These are phyloP conservation scores for Xerocomus spinulosus DNA, from an alignment of 768 basidiomycete genomes.

Conservation along the genomic window DNA sequence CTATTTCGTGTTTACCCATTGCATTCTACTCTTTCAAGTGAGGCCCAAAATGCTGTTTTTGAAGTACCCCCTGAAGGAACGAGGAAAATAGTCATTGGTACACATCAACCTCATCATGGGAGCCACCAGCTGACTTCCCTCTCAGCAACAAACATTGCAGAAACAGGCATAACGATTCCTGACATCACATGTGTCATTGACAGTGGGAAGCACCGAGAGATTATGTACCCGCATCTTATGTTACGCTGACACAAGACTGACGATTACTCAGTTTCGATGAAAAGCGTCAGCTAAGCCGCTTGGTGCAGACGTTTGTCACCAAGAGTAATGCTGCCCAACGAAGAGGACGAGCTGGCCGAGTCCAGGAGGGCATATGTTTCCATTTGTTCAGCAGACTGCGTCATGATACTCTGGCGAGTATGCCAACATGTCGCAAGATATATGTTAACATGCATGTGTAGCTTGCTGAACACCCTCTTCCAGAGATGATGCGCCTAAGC, in stretches of 20 bases:
- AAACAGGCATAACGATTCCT: constrained; percentile 97
- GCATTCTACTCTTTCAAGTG: constrained; percentile 90
- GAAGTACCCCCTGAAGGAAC: constrained; percentile 75
- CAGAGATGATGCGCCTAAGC: constrained; percentile 93
- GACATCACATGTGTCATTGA: constrained; percentile 98
- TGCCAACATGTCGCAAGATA: background rate
- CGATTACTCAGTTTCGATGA: constrained; percentile 73
- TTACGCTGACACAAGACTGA: constrained; percentile 6
- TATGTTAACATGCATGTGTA: constrained; percentile 26
- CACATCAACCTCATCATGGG: constrained; percentile 12
- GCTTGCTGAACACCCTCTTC: constrained; percentile 87
- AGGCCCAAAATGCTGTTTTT: constrained; percentile 88
- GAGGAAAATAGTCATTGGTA: constrained; percentile 93
- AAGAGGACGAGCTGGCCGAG: constrained; percentile 88
- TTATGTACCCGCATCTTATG: constrained; percentile 50
- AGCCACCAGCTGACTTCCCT: background rate
- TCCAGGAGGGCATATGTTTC: constrained; percentile 85
- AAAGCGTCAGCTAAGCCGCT: constrained; percentile 89
- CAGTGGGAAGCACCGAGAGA: constrained; percentile 89
- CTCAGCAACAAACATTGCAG: constrained; percentile 85
- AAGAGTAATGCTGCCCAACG: constrained; percentile 88
- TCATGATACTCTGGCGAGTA: constrained; percentile 69
- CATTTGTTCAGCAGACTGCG: constrained; percentile 90
- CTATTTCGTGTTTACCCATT: constrained; percentile 77
- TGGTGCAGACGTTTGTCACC: constrained; percentile 89